These are phyloP conservation scores for Trichocomaceae sp. DNA, from an alignment of 2,329 filamentous ascomycete genomes.

Conservation along the genomic window DNA sequence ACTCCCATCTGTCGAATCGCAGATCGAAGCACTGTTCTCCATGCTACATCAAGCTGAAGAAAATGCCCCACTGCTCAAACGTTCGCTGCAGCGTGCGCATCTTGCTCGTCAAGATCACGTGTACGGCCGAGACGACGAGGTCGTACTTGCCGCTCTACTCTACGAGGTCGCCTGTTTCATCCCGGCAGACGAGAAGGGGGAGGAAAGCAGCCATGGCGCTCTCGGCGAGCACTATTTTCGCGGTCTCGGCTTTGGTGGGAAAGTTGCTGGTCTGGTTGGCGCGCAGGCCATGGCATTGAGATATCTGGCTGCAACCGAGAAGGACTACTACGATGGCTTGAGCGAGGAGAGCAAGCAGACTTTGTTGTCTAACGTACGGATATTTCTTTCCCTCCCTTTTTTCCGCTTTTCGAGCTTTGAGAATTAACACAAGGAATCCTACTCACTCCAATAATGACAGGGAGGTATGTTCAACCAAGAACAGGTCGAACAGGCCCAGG, in stretches of 20 bases:
- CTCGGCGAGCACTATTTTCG: slow-evolving; percentile 26
- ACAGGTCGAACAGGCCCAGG: slow-evolving; percentile 19
- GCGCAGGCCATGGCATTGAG: slow-evolving; percentile 28
- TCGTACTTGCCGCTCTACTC: slow-evolving; percentile 24
- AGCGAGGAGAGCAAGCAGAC: slow-evolving; percentile 26
- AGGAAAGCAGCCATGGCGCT: slow-evolving; percentile 22
- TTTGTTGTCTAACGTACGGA: slow-evolving; percentile 22
- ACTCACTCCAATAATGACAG: slow-evolving; percentile 8
- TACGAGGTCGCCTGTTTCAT: slow-evolving; percentile 29
- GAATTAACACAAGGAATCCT: neutral
- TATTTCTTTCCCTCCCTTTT: neutral
- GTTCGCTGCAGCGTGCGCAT: slow-evolving; percentile 25
- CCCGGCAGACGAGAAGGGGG: slow-evolving; percentile 23
- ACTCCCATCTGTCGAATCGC: too few species aligned
- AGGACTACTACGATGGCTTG: slow-evolving; percentile 22
- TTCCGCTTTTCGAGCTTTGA: too few species aligned
- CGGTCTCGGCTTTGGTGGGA: slow-evolving; percentile 24
- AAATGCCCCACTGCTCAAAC: slow-evolving; percentile 16
- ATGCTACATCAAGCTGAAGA: too few species aligned
- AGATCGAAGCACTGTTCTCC: too few species aligned
- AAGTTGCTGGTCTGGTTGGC: slow-evolving; percentile 24
- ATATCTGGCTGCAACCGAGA: slow-evolving; percentile 24
- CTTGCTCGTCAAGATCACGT: slow-evolving; percentile 18
- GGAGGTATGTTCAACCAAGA: slow-evolving; percentile 20
- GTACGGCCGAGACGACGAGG: slow-evolving; percentile 20